Evolutionary conservation across 129 eudicot species (phyloP).

Genomic region (Flaveria robusta): DNA sequence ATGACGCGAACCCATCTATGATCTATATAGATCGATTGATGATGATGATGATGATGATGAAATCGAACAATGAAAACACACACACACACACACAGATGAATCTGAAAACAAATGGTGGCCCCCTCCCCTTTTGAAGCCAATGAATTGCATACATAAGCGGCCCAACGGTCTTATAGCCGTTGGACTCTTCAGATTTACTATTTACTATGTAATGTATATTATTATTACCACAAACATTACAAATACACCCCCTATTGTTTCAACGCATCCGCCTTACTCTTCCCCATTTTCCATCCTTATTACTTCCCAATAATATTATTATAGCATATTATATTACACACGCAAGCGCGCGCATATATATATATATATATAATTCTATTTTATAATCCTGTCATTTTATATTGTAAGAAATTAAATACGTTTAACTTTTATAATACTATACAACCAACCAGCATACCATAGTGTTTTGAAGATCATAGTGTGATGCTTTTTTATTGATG

Average conservation of each 20-base stretch:
- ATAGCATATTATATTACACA: no score
- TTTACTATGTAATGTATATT: background rate
- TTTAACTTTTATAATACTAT: background rate
- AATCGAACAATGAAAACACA: background rate
- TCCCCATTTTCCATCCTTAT: no score
- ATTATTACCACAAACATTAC: conserved; percentile 9
- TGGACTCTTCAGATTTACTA: conserved; percentile 11
- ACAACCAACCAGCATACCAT: background rate
- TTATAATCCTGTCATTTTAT: no score
- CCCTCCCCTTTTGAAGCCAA: conserved; percentile 39
- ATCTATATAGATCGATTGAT: conserved; percentile 18
- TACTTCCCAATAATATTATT: no score
- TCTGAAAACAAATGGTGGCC: background rate
- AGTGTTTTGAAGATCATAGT: no score
- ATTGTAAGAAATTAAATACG: no score
- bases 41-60: background rate
- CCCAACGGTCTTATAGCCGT: conserved; percentile 43
- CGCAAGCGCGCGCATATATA: no score
- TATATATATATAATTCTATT: no score
- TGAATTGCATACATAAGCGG: conserved; percentile 6
- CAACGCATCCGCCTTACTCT: background rate
- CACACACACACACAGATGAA: conserved; percentile 5
- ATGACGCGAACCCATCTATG: conserved; percentile 68
- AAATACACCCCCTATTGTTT: conserved; percentile 15
- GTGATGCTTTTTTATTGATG: no score